Evolutionary conservation across 164 flowering plant species (phyloP).

Genomic region (Vitis labrusca): DNA sequence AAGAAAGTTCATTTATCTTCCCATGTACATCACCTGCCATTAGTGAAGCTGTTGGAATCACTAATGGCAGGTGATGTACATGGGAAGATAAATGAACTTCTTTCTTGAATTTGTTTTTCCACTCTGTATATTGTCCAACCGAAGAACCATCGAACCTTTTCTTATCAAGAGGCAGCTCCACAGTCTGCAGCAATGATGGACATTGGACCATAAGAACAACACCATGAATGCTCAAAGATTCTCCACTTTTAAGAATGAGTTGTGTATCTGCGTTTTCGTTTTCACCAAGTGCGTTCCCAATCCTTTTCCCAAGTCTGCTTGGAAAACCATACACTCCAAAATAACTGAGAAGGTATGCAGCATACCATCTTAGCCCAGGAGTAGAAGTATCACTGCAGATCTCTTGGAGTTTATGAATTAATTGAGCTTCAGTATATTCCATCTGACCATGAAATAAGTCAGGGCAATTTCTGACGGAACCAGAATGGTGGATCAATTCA

Average conservation of each 20-base stretch:
- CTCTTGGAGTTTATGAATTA: constrained; percentile 39
- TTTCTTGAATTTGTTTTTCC: constrained; percentile 18
- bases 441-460: constrained; percentile 17
- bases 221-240: constrained; percentile 47
- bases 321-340: constrained; percentile 79
- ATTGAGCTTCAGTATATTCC: constrained; percentile 29
- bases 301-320: constrained; percentile 45
- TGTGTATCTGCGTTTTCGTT: constrained; percentile 47
- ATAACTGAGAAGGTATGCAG: constrained; percentile 57
- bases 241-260: constrained; percentile 45
- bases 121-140: constrained; percentile 13
- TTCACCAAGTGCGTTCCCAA: constrained; percentile 50
- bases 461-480: constrained; percentile 9
- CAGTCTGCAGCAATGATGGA: constrained; percentile 61
- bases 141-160: constrained; percentile 18
- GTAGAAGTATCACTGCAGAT: constrained; percentile 32
- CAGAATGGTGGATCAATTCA: constrained; percentile 42
- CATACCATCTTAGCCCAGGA: constrained; percentile 69
- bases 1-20: constrained; percentile 58
- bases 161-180: constrained; percentile 18
- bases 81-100: constrained; percentile 62
- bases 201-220: constrained; percentile 65
- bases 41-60: constrained; percentile 64
- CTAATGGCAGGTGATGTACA: constrained; percentile 47
- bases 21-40: constrained; percentile 46